Base-by-base conservation (phyloP, 163 green algal species). In the Volvox carteri region DNA sequence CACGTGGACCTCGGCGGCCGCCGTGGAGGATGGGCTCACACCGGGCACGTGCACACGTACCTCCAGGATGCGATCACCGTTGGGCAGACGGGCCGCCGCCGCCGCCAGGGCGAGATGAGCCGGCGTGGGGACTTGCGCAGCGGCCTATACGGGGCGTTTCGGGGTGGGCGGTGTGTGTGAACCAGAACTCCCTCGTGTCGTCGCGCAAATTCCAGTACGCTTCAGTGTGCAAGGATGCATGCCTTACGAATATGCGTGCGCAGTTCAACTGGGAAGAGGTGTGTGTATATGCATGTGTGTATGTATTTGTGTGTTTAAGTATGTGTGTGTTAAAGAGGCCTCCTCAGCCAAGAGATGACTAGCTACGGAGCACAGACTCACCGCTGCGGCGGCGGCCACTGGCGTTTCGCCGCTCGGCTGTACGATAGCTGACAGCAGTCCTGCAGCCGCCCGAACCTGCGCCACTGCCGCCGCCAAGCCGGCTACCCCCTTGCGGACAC, bases 11-110 rank as follows among this genome's bases (percentile, higher is more conserved):
- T 60, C 75, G 28, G 75, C 9, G 19, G 75, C 2, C 19, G 54
- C 11, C 9, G 25, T 41, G 4, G 58, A 23, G 41, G 28, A 16
- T 37, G 18, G 2, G 50, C 37, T 72, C 60, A 11, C 28, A n/a
- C 25, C 67, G 41, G 73, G 44, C 50, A 84, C 7, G 19, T 50
- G 23, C 18, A 86, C 79, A 18, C 52, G 42, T 4, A 86, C 79
- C 9, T 44, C 46, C 44, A 86, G 79, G 62, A 86, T 86, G 41
- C 67, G 79, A 33, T 86, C 79, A 35, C 79, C 79, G 42, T 8
- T 78, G 79, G 79, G 79, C 79, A 86, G 79, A 16, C 73, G 60
- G 14, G 62, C 35, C 7, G 42, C 73, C 23, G 25, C 11, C 35
- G 9, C 7, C 14, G 35, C 14, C 12, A 37, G 21, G 35, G n/a